Evolutionary conservation across 2,329 filamentous ascomycete genomes (phyloP), one percentile per base, ranked within the genome.

Genomic region (Xylariaceae sp.): DNA sequence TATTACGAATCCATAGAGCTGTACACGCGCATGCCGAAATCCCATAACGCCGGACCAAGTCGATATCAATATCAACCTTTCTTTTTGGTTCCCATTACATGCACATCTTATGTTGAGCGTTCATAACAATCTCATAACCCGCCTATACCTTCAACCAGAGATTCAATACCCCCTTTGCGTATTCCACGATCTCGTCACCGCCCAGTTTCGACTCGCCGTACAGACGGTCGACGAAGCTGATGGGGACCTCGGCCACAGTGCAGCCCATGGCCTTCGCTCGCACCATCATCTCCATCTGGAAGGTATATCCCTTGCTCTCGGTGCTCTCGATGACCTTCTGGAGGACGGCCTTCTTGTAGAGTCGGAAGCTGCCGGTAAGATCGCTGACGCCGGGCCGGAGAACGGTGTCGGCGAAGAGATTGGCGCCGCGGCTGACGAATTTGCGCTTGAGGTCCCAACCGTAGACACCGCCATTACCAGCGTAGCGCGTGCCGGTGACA

Each of bases 271-370:
- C 89, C 83, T 96, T 96, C 32, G 94, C 94, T 58, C 92, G 81
- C 8, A 97, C 92, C 86, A 96, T 97, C 85, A 99, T 88, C 80
- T 96, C 92, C 94, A 99, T 99, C 83, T 99, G 94, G 80, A 99
- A 99, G 39, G 88, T 92, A 72, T 97, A 99, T 2, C 94, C 94
- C 76, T 97, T 96, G 70, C 89, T 94, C 79, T 96, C 87, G 8
- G 91, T 96, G 73, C 82, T 89, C 67, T 80, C 78, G 65, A 99
- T 96, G 54, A 95, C 90, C 78, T 89, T 92, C 72, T 95, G 83
- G 67, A 99, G 74, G 58, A 96, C 89, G 56, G 79, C 76, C 76
- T 87, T 91, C 85, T 95, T 97, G 74, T 99, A 99, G 71, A 99
- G 73, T 59, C 94, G 79, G 76, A 97, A 99, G 70, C 87, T 92